A percentile compares a stretch with the other conserved stretches of the same genome.
These are phyloP conservation scores for Closterium sp. DNA, from an alignment of 139 green algal genomes.

Conservation along the genomic window DNA sequence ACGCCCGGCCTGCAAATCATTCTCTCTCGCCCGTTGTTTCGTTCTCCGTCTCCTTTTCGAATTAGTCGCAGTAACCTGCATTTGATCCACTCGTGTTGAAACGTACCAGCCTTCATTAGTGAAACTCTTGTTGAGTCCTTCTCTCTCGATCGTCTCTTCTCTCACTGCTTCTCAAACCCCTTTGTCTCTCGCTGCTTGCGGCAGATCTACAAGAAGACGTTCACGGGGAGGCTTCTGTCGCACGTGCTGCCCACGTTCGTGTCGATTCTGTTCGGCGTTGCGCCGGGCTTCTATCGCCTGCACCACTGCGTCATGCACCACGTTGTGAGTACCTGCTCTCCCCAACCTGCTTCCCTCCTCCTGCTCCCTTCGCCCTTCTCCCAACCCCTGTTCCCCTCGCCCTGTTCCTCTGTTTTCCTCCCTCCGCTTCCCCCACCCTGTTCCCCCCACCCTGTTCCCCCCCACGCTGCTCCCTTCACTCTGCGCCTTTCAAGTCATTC, in stretches of 20 bases:
- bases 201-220: not conserved
- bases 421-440: not conserved
- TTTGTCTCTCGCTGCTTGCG: not conserved
- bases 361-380: not conserved
- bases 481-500: not conserved
- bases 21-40: not conserved
- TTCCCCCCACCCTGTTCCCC: not conserved
- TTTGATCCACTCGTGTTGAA: not conserved
- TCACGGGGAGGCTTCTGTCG: not conserved
- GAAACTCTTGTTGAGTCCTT: not conserved
- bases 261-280: constrained; percentile 56
- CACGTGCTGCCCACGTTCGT: not conserved
- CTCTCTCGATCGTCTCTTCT: not conserved
- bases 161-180: not conserved
- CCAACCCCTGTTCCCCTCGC: not conserved
- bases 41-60: not conserved
- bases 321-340: constrained; percentile 51
- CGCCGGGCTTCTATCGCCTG: constrained; percentile 72
- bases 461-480: not conserved
- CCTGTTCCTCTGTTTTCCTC: not conserved
- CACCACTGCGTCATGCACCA: constrained; percentile 91
- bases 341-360: not conserved
- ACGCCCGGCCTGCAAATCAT: not conserved
- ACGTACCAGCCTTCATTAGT: not conserved
- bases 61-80: not conserved